Evolutionary conservation across 192 early-diverging fungal genomes (phyloP), one percentile per base, ranked within the genome.

Genomic region (Coemansia sp.): DNA sequence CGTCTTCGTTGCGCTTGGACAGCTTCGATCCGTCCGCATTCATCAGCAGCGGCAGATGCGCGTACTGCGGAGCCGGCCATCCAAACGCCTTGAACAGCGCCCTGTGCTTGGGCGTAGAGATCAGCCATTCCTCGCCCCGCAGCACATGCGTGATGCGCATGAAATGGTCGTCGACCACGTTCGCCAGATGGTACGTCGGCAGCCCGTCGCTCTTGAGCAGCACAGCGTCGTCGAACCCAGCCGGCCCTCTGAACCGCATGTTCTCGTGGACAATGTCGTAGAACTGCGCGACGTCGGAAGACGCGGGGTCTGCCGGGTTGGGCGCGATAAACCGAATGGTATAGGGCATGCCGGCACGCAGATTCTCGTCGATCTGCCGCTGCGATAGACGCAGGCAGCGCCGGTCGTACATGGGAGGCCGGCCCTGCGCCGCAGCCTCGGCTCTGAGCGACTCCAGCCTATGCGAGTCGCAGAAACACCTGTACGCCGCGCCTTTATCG

Each of bases 121-220:
- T 83, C 28, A 98, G 83, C 95, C 95, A 98, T 75, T 98, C 95
- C 75, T 95, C 93, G 39, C 95, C 95, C 39, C 95, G 85, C 35
- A 98, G 68, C 18, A 98, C 93, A 69, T 95, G 93, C 1, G 93
- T 93, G 48, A 98, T 91, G 11, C 81, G 82, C 95, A 98, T 98
- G 9, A 85, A 49, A 54, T 91, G 86, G 65, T 98, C 95, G 68
- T 98, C 95, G 1, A 95, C 90, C 1, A 98, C 95, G 65, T 94
- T 95, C 0, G 95, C 95, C 35, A 98, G 81, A 62, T 98, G 95
- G 67, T 98, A 98, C 0, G 95, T 98, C 6, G 95, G 91, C 56
- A 84, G 83, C 3, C 95, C 95, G 67, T 95, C 93, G 62, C 91
- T 91, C 66, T 98, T 98, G 48, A 98, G 76, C 13, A 98, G 62